Conservation (phyloP, 805 yeast genomes). For the Wickerhamiella vanderwaltii region DNA sequence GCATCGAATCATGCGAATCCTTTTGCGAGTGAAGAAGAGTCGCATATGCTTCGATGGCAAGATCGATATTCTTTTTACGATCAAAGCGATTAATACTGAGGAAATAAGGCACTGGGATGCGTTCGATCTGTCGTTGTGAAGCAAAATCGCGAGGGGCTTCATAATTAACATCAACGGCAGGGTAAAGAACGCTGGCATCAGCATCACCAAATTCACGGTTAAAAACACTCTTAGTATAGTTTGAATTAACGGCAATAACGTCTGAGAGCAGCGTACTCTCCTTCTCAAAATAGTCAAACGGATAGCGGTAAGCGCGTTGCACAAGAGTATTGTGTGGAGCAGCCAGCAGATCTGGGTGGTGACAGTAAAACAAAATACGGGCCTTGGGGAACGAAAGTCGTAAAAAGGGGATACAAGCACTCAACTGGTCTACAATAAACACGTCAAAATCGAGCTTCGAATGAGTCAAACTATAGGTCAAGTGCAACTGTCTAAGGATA, state of each 20-base stretch:
- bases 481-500: constrained; percentile 63
- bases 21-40: constrained; percentile 29
- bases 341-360: constrained; percentile 82
- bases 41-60: constrained; percentile 64
- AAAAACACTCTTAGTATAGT: constrained; percentile 65
- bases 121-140: constrained; percentile 9
- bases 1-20: constrained; percentile 25
- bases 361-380: constrained; percentile 76
- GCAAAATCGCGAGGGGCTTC: constrained; percentile 2
- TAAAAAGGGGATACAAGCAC: constrained; percentile 69
- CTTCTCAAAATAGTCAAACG: constrained; percentile 79
- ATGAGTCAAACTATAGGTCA: constrained; percentile 37
- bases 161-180: constrained; percentile 52
- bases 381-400: constrained; percentile 28
- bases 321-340: constrained; percentile 45
- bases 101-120: constrained; percentile 31
- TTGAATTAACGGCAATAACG: constrained; percentile 72
- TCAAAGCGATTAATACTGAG: constrained; percentile 84
- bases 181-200: constrained; percentile 50
- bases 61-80: constrained; percentile 63
- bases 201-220: constrained; percentile 42
- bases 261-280: constrained; percentile 68
- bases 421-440: constrained; percentile 76
- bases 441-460: constrained; percentile 47
- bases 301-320: constrained; percentile 57